These are phyloP conservation scores for Tuber melanosporum DNA, from an alignment of 495 filamentous ascomycete genomes.

Conservation along the genomic window DNA sequence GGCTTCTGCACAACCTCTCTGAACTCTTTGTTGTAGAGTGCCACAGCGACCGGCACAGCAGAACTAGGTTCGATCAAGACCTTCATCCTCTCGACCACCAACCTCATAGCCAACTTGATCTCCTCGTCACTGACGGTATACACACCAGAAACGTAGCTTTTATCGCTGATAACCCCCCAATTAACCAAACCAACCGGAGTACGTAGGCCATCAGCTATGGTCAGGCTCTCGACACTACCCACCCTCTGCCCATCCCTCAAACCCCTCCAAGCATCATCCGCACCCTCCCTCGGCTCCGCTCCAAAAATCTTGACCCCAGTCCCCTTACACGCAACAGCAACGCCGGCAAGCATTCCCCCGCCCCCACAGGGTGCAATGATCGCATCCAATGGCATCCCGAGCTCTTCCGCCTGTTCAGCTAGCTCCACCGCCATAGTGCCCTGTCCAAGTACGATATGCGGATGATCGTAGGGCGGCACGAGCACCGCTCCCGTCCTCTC, in stretches of 20 bases:
- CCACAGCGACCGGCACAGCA: slow-evolving; percentile 75
- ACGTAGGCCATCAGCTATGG: slow-evolving; percentile 83
- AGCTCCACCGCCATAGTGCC: slow-evolving; percentile 85
- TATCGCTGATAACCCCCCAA: slow-evolving; percentile 74
- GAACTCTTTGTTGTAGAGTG: slow-evolving; percentile 80
- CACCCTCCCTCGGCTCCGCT: slow-evolving; percentile 82
- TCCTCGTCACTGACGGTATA: slow-evolving; percentile 75
- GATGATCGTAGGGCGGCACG: slow-evolving; percentile 86
- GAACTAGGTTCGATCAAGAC: slow-evolving; percentile 85
- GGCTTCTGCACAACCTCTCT: slow-evolving; percentile 48
- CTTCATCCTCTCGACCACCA: slow-evolving; percentile 88
- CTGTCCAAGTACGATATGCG: slow-evolving; percentile 83
- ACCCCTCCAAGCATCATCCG: slow-evolving; percentile 71
- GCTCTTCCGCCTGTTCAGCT: slow-evolving; percentile 57
- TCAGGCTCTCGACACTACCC: slow-evolving; percentile 61
- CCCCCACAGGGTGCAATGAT: slow-evolving; percentile 84
- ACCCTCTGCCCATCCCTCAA: slow-evolving; percentile 58
- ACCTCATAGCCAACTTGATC: slow-evolving; percentile 66
- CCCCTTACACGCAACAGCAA: slow-evolving; percentile 65
- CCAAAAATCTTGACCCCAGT: slow-evolving; percentile 71
- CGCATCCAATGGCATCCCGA: slow-evolving; percentile 56
- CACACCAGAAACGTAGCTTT: slow-evolving; percentile 62
- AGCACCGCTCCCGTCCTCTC: slow-evolving; percentile 64
- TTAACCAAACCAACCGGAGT: slow-evolving; percentile 73
- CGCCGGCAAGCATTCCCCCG: slow-evolving; percentile 79